A percentile compares a stretch with the other conserved stretches of the same genome.
These are phyloP conservation scores for Rutidosis leptorrhynchoides DNA, from an alignment of 129 eudicot genomes.

Conservation along the genomic window DNA sequence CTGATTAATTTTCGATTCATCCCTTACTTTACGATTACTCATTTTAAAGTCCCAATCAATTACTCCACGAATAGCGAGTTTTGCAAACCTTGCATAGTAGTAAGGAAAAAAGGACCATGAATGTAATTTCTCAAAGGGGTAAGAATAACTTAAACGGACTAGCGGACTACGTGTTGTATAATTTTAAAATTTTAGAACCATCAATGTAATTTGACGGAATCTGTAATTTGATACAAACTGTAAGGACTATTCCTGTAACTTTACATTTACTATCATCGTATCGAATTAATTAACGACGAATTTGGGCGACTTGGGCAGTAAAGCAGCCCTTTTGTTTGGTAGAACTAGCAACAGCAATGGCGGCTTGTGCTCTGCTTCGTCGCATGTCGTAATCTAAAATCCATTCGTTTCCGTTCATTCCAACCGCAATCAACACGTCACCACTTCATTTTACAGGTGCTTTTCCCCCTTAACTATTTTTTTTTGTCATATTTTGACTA, in stretches of 20 bases:
- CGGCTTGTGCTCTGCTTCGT: slow-evolving; percentile 26
- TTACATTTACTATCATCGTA: no score
- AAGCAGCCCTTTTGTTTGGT: not conserved
- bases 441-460: slow-evolving; percentile 25
- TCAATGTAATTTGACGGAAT: not conserved
- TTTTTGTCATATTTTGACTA: not conserved
- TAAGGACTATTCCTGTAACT: not conserved
- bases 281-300: not conserved
- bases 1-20: no score
- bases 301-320: not conserved
- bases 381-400: not conserved
- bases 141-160: not conserved
- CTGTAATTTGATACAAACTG: not conserved
- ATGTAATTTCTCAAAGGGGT: no score
- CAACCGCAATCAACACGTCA: slow-evolving; percentile 13
- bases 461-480: not conserved
- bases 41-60: no score
- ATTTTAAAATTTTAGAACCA: not conserved
- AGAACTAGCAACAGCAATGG: slow-evolving; percentile 2
- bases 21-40: no score
- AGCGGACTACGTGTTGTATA: no score
- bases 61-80: no score
- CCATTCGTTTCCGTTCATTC: not conserved
- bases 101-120: no score
- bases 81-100: no score